Percentiles rank a stretch among this genome's conserved stretches.
These are phyloP conservation scores for Phytophthora pini DNA, from an alignment of 352 stramenopile species.

Conservation along the genomic window DNA sequence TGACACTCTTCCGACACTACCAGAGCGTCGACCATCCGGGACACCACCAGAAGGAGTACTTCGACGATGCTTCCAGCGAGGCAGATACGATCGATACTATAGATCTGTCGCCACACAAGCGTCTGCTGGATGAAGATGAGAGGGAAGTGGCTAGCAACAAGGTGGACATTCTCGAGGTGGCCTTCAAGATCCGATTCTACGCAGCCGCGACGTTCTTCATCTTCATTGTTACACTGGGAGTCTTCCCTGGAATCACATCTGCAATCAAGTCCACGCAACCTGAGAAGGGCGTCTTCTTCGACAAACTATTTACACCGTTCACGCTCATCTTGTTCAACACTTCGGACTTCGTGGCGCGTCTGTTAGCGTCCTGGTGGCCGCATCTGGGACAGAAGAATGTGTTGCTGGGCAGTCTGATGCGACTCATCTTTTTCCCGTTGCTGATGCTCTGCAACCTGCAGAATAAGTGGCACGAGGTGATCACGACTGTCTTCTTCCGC, in stretches of 20 bases:
- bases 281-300: slow-evolving; percentile 52
- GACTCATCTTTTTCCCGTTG: slow-evolving; percentile 66
- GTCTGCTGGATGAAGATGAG: slow-evolving; percentile 24
- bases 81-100: slow-evolving; percentile 50
- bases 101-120: slow-evolving; percentile 35
- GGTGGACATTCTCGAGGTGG: slow-evolving; percentile 56
- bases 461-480: slow-evolving; percentile 67
- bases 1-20: slow-evolving; percentile 77
- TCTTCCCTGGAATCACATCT: slow-evolving; percentile 84
- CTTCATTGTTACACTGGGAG: slow-evolving; percentile 75
- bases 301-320: slow-evolving; percentile 78
- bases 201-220: slow-evolving; percentile 70
- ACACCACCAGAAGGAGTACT: slow-evolving; percentile 38
- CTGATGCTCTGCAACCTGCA: slow-evolving; percentile 83
- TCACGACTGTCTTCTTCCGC: slow-evolving; percentile 77
- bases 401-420: slow-evolving; percentile 46
- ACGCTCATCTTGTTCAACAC: slow-evolving; percentile 83
- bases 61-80: slow-evolving; percentile 32
- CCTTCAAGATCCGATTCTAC: slow-evolving; percentile 71
- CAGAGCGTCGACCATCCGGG: slow-evolving; percentile 52
- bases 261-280: slow-evolving; percentile 67
- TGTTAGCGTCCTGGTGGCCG: slow-evolving; percentile 53
- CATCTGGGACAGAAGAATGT: slow-evolving; percentile 42
- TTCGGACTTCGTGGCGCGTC: slow-evolving; percentile 72
- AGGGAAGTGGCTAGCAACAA: slow-evolving; percentile 20